Evolutionary conservation across 2,329 filamentous ascomycete species (phyloP), one percentile per base, ranked within the genome.

Genomic region (Fusarium newnesense): DNA sequence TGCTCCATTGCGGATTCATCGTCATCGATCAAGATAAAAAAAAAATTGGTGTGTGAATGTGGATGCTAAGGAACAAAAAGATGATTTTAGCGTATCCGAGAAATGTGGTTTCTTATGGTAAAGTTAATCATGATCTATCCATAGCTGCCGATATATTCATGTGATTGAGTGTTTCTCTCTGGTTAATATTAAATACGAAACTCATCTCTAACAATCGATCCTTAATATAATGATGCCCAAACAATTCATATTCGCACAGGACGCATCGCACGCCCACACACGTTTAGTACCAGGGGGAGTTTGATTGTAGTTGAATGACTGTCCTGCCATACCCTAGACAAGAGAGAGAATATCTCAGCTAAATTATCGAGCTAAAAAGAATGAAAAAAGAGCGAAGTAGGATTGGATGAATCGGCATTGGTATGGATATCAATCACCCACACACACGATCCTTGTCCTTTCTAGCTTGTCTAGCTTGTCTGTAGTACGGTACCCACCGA

Each of bases 211-310:
- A 67, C 58, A 56, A 19, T 9, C 12, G 30, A 49, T 32, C 60
- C 54, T 60, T 68, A 40, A 32, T 60, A 43, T 18, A 50, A 59
- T 70, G 58, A 59, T 53, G 63, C 70, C 46, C 53, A 57, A 70
- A 50, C 46, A 60, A 32, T 44, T 70, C 36, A 59, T 65, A 24
- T 65, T 69, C 66, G 57, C 70, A 72, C 64, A 73, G 53, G 60
- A 65, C 66, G 26, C 46, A 65, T 46, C n/a, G 64, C 44, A 69
- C 57, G 67, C 67, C 40, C 28, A 44, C 4, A 15, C 58, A 64
- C 46, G 30, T 57, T 46, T 52, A 49, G 52, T 28, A 67, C 39
- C 47, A 67, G 54, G 60, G 69, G 21, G 34, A 40, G 65, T 73
- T 63, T 70, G 49, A 73, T 73, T 73, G 60, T 71, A 66, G 30